Conservation (phyloP, 2,329 filamentous ascomycete species). For the Paracamarosporium sp. region DNA sequence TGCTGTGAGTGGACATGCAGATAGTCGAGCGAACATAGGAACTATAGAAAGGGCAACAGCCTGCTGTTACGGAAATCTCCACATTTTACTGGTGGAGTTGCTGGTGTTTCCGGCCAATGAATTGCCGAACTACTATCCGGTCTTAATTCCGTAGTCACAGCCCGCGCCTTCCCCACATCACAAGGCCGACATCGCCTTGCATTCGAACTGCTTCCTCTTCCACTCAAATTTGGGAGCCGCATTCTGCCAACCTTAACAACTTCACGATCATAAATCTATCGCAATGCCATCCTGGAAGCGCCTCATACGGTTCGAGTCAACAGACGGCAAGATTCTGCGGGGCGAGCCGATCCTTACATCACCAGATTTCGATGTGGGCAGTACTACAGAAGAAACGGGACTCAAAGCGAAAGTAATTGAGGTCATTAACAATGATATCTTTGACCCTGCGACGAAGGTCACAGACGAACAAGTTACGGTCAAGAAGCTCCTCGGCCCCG, state of each 20-base stretch:
- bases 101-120: conserved; percentile 5
- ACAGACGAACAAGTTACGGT: conserved; percentile 63
- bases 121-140: conserved; percentile 7
- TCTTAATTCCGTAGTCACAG: conserved; percentile 3
- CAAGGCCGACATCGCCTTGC: conserved; percentile 9
- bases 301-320: conserved; percentile 62
- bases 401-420: conserved; percentile 61
- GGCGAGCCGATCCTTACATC: conserved; percentile 60
- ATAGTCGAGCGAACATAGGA: no score
- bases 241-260: not conserved
- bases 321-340: conserved; percentile 57
- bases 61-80: not conserved
- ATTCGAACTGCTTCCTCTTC: not conserved
- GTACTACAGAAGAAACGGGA: conserved; percentile 54
- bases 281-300: conserved; percentile 53
- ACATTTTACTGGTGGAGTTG: not conserved
- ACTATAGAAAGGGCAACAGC: not conserved
- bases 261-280: not conserved
- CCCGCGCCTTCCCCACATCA: conserved; percentile 11
- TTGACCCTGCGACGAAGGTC: conserved; percentile 57
- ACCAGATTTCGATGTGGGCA: conserved; percentile 57
- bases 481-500: conserved; percentile 60
- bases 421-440: conserved; percentile 56
- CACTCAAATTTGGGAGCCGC: no score
- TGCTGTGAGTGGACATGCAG: no score